phyloP scores from a whole-genome alignment of 768 basidiomycete species.

The Lactifluus volemus region DNA sequence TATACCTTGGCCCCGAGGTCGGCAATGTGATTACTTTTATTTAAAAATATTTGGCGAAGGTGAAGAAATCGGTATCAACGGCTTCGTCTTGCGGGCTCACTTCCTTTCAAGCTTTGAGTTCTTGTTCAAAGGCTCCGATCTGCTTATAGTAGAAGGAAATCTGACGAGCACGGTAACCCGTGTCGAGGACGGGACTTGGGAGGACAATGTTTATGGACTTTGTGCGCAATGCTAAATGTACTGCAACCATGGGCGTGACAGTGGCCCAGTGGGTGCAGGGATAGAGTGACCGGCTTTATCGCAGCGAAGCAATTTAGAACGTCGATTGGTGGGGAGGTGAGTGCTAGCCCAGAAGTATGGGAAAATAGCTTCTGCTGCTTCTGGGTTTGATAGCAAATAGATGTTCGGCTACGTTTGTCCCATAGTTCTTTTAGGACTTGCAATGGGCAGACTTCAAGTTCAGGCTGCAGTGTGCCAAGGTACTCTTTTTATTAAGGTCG shows the following conservation, averaged over 20 bases:
- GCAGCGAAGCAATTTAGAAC: constrained; percentile 31
- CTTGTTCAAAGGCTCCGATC: constrained; percentile 83
- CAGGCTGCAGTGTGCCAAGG: too few relatives aligned
- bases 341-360: too few relatives aligned
- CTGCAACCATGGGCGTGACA: constrained; percentile 78
- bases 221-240: constrained; percentile 79
- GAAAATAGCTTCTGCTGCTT: too few relatives aligned
- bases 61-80: constrained; percentile 62
- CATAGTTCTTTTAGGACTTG: too few relatives aligned
- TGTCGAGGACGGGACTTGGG: constrained; percentile 60
- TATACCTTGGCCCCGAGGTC: constrained; percentile 85
- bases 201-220: constrained; percentile 64
- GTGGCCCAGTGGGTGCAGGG: constrained; percentile 36
- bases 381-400: too few relatives aligned
- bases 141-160: constrained; percentile 91
- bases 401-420: too few relatives aligned
- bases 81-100: constrained; percentile 48
- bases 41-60: too few relatives aligned
- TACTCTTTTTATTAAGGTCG: too few relatives aligned
- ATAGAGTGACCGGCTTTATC: constrained; percentile 99
- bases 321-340: background rate
- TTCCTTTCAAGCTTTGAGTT: constrained; percentile 59
- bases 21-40: constrained; percentile 67
- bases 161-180: constrained; percentile 89
- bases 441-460: too few relatives aligned